phyloP scores from a whole-genome alignment of 1,139 yeast species.

The Blastobotrys elegans region DNA sequence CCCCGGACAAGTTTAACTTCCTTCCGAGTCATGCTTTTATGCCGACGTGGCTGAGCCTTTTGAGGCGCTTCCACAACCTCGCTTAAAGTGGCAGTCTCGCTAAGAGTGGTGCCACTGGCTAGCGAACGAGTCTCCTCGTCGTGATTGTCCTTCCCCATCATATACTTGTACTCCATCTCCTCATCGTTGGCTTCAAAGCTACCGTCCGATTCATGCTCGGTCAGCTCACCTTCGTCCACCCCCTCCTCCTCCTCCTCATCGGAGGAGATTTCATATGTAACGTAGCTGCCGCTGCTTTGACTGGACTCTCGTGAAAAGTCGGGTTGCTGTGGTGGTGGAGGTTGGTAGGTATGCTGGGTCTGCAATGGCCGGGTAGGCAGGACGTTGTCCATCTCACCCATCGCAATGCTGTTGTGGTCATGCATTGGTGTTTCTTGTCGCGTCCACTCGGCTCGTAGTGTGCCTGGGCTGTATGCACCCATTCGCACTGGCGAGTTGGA shows the following conservation, averaged over 20 bases:
- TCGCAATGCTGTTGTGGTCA: constrained; percentile 26
- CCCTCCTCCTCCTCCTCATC: neutral
- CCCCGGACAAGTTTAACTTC: constrained; percentile 70
- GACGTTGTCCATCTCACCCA: constrained; percentile 15
- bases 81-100: constrained; percentile 22
- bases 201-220: constrained; percentile 8
- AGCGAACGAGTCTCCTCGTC: constrained; percentile 27
- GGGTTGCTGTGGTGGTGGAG: constrained; percentile 22
- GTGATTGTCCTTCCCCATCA: constrained; percentile 23
- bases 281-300: neutral
- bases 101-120: constrained; percentile 17
- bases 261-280: neutral
- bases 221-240: constrained; percentile 8
- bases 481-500: constrained; percentile 11
- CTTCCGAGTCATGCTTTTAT: constrained; percentile 50
- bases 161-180: constrained; percentile 26
- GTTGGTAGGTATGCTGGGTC: neutral
- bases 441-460: constrained; percentile 29
- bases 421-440: constrained; percentile 29
- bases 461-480: constrained; percentile 7
- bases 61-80: constrained; percentile 36
- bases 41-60: constrained; percentile 55
- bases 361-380: constrained; percentile 4
- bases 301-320: constrained; percentile 14
- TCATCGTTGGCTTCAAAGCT: constrained; percentile 29